phyloP scores from a whole-genome alignment of 140 eudicot species.

The Oenanthe javanica region DNA sequence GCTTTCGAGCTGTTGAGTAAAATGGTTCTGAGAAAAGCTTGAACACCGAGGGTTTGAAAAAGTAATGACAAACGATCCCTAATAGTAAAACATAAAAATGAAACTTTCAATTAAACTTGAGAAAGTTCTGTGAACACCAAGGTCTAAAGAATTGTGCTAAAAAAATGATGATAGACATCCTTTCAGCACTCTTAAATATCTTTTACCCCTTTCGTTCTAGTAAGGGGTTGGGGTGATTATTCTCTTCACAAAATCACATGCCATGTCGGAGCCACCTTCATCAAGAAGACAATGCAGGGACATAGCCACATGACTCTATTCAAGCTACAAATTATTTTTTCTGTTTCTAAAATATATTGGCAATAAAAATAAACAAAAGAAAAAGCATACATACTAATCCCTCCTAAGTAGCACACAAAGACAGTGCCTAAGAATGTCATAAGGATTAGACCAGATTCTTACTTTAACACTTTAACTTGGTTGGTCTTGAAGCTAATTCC shows the following conservation, averaged over 20 bases:
- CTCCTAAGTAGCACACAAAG: background rate
- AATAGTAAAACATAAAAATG: too few species aligned
- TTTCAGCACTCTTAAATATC: background rate
- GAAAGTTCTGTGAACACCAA: too few species aligned
- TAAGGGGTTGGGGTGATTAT: conserved; percentile 8
- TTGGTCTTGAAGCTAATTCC: background rate
- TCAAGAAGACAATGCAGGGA: background rate
- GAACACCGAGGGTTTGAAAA: too few species aligned
- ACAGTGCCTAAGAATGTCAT: background rate
- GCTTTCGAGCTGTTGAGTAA: too few species aligned
- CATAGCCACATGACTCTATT: conserved; percentile 5
- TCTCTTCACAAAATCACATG: conserved; percentile 3
- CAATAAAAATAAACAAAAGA: background rate
- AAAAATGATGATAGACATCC: background rate
- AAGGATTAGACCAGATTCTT: conserved; percentile 3
- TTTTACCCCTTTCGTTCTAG: background rate
- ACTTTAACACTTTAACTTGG: conserved; percentile 3
- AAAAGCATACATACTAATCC: background rate
- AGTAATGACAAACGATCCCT: too few species aligned
- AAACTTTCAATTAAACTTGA: too few species aligned
- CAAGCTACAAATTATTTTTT: background rate
- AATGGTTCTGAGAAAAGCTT: too few species aligned
- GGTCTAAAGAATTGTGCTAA: too few species aligned
- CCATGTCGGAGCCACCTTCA: background rate
- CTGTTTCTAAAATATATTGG: background rate